Conservation (phyloP, 257 asterid genomes). For the Solanum chmielewskii region DNA sequence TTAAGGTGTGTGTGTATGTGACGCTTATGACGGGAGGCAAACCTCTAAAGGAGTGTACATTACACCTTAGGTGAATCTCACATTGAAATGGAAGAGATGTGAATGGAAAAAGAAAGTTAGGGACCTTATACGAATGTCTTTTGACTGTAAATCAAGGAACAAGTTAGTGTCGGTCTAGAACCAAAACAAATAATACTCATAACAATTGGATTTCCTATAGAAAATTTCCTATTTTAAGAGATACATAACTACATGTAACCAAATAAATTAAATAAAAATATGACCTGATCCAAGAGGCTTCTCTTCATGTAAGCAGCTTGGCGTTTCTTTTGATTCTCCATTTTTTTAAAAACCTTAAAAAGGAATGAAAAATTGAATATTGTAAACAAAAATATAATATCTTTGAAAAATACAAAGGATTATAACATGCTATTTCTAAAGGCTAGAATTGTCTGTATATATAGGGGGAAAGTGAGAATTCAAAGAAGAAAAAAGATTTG, state of each 20-base stretch:
- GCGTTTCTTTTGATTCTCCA: background rate
- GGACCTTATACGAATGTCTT: background rate
- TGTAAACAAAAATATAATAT: background rate
- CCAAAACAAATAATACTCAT: background rate
- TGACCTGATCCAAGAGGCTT: background rate
- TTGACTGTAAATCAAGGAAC: background rate
- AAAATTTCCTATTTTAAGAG: background rate
- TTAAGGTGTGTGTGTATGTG: background rate
- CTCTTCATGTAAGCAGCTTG: background rate
- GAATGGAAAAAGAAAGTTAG: background rate
- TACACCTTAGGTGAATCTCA: background rate
- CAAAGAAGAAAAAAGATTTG: background rate
- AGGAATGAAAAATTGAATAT: background rate
- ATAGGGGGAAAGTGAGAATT: background rate
- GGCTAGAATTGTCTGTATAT: background rate
- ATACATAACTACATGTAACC: background rate
- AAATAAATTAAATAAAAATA: background rate
- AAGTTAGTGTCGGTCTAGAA: accelerated
- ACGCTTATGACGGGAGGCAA: no score
- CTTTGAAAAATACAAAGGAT: background rate
- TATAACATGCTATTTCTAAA: background rate
- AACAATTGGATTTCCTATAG: background rate
- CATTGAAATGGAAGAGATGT: background rate
- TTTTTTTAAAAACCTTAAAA: background rate
- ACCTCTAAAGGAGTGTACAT: background rate